Percentiles rank a stretch among this genome's conserved stretches.
Evolutionary conservation across 306 rosid species (phyloP).

Genomic region (Dryas octopetala): DNA sequence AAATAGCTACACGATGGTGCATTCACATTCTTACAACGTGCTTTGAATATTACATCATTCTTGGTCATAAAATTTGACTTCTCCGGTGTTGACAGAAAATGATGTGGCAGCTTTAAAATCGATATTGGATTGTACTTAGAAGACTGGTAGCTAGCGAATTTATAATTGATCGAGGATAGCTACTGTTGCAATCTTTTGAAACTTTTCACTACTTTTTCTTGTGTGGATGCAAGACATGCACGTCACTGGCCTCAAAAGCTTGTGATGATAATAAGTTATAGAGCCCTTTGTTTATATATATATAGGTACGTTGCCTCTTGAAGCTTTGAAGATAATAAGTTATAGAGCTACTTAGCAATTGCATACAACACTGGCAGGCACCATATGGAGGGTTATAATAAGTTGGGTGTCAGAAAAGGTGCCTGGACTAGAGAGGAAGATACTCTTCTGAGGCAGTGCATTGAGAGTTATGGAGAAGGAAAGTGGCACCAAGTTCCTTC

Average conservation of each 20-base stretch:
- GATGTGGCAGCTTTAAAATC: too few relatives aligned
- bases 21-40: background rate
- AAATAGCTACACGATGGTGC: background rate
- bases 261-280: background rate
- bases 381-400: background rate
- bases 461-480: constrained; percentile 26
- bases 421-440: constrained; percentile 34
- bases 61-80: too few relatives aligned
- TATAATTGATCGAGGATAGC: background rate
- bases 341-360: too few relatives aligned
- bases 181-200: background rate
- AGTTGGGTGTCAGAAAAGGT: constrained; percentile 24
- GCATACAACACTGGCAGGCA: too few relatives aligned
- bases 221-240: background rate
- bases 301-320: background rate
- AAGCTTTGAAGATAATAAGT: background rate
- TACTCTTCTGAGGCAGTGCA: constrained; percentile 21
- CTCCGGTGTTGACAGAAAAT: too few relatives aligned
- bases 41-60: background rate
- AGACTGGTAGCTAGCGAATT: background rate
- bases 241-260: background rate
- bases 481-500: constrained; percentile 29
- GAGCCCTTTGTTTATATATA: background rate
- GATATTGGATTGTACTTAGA: too few relatives aligned
- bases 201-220: background rate